Conservation (phyloP, 75 land plant genomes). For the Adiantum capillusveneris region DNA sequence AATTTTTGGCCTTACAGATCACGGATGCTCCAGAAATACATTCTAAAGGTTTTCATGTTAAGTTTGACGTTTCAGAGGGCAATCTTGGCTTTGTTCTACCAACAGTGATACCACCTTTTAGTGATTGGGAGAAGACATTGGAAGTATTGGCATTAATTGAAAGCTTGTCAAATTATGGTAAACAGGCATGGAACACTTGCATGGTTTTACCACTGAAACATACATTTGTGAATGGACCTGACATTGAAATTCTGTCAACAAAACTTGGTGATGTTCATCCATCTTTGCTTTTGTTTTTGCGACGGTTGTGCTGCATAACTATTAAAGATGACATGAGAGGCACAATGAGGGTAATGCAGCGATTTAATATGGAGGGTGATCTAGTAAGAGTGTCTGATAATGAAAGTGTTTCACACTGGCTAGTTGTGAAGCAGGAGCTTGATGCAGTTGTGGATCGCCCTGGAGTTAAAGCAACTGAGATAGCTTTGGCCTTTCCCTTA, state of each 20-base stretch:
- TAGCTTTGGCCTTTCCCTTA: conserved; percentile 75
- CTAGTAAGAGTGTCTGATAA: conserved; percentile 67
- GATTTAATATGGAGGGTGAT: conserved; percentile 60
- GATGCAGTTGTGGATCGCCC: conserved; percentile 38
- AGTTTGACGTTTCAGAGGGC: conserved; percentile 86
- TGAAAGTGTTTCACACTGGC: conserved; percentile 53
- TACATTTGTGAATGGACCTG: conserved; percentile 29
- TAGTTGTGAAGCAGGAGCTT: conserved; percentile 49
- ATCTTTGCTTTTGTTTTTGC: conserved; percentile 77
- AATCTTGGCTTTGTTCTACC: conserved; percentile 89
- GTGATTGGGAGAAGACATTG: conserved; percentile 20
- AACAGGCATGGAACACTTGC: conserved; percentile 63
- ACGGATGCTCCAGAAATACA: conserved; percentile 93
- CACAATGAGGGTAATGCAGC: conserved; percentile 50
- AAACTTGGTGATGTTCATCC: conserved; percentile 88
- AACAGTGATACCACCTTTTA: conserved; percentile 45
- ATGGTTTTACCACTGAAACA: conserved; percentile 78
- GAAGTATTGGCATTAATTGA: conserved; percentile 15
- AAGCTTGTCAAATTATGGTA: conserved; percentile 11
- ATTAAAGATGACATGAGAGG: conserved; percentile 49
- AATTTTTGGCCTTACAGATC: conserved; percentile 64
- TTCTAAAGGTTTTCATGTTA: conserved; percentile 97
- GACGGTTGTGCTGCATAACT: conserved; percentile 61
- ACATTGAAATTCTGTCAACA: conserved; percentile 36
- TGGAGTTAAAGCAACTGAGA: conserved; percentile 57